Conservation (phyloP, 139 green algal species). For the Micractinium sp. region DNA sequence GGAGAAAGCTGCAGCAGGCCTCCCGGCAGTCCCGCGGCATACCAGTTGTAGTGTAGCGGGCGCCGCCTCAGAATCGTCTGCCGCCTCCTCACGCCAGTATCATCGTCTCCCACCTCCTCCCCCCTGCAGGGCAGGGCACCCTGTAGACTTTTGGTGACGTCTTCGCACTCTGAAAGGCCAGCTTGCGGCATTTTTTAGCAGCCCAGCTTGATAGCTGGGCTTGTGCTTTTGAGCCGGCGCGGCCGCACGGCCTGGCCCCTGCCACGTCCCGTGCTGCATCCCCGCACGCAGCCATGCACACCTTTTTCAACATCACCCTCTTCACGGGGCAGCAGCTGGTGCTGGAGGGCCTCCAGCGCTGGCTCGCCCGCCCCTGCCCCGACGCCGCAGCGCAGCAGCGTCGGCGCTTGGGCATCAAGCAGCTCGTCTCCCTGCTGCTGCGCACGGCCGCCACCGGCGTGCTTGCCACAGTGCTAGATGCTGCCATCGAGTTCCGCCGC, state of each 20-base stretch:
- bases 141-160: neutral
- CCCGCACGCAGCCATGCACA: conserved; percentile 25
- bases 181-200: neutral
- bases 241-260: too few species aligned
- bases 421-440: conserved; percentile 39
- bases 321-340: conserved; percentile 54
- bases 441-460: conserved; percentile 52
- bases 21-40: too few species aligned
- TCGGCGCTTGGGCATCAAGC: conserved; percentile 28
- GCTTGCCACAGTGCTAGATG: conserved; percentile 51
- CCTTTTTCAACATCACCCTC: conserved; percentile 42
- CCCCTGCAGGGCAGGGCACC: too few species aligned
- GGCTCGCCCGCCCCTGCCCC: conserved; percentile 38
- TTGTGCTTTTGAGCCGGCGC: neutral
- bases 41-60: too few species aligned
- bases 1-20: too few species aligned
- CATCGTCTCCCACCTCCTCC: too few species aligned
- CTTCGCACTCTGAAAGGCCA: neutral
- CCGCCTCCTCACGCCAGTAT: too few species aligned
- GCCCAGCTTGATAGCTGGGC: neutral
- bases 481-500: conserved; percentile 47
- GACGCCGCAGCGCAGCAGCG: neutral
- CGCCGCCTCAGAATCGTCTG: too few species aligned
- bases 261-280: neutral
- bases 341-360: conserved; percentile 50